Evolutionary conservation across 2,329 filamentous ascomycete genomes (phyloP), one percentile per base, ranked within the genome.

Genomic region (Fonsecaea multimorphosa): DNA sequence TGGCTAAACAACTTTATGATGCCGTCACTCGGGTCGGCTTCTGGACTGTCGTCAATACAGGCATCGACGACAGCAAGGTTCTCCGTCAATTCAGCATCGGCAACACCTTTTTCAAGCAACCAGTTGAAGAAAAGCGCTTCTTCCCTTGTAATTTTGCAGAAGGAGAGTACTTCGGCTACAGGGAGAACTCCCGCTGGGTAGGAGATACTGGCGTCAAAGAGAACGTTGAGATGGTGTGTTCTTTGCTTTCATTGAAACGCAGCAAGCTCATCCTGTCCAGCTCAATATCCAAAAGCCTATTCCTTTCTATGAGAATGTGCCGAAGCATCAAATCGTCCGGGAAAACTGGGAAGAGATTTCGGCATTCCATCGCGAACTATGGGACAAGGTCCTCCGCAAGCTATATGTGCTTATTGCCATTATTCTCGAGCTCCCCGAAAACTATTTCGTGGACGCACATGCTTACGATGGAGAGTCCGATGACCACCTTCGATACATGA

Each of bases 401-500:
- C 51, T 72, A 8, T 66, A 71, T 38, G 55, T 66, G 12, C 64
- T 72, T 2, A 70, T 72, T 14, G 46, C 68, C 56, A 61, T 69
- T 40, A 65, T 63, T 38, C 62, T 89, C 0, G 82, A 89, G 69
- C 77, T 89, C 0, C 85, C 85, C 0, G 82, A 85, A 51, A 85
- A 88, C 7, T 79, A 83, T 62, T 77, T 89, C 31, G 78, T 84
- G 68, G 77, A 82, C n/a, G 77, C 84, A 0, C 87, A 89, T 74
- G 79, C 77, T 14, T 89, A 87, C 75, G 81, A 86, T 1, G 79
- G 82, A 19, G 80, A 83, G 46, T 82, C 83, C 22, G 85, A 87
- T 68, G 84, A 85, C 31, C 85, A 87, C 61, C 79, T 87, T 31
- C 81, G 87, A 2, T 87, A 87, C 73, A 87, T 88, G 84, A 79